Conservation (phyloP, 208 protist genomes). For the Trypanosoma scelopori region DNA sequence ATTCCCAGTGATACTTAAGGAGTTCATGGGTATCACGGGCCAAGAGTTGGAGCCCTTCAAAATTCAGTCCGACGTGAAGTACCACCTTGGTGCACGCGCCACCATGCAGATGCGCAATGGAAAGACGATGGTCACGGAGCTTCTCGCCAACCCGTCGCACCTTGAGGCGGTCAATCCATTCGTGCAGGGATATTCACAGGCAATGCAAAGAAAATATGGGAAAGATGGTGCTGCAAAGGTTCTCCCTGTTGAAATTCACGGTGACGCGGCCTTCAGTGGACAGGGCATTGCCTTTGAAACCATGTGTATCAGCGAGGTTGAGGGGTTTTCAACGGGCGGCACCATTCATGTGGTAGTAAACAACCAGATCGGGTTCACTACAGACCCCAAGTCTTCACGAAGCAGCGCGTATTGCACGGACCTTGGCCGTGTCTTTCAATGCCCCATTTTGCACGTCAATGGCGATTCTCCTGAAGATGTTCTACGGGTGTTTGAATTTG, state of each 20-base stretch:
- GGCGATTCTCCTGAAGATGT: slow-evolving; percentile 96
- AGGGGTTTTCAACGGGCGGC: slow-evolving; percentile 94
- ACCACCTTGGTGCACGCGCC: slow-evolving; percentile 95
- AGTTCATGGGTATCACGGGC: slow-evolving; percentile 84
- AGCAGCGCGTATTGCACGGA: slow-evolving; percentile 98
- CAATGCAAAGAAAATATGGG: slow-evolving; percentile 87
- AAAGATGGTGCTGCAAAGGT: slow-evolving; percentile 60
- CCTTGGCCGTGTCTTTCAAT: slow-evolving; percentile 93
- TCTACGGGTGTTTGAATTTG: slow-evolving; percentile 87
- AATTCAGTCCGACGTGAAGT: slow-evolving; percentile 98
- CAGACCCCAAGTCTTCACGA: slow-evolving; percentile 94
- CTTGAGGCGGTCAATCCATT: slow-evolving; percentile 99
- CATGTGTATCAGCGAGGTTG: slow-evolving; percentile 93
- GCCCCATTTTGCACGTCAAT: slow-evolving; percentile 98
- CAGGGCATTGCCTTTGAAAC: slow-evolving; percentile 98
- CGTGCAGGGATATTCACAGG: slow-evolving; percentile 96
- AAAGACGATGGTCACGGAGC: slow-evolving; percentile 92
- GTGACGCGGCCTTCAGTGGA: slow-evolving; percentile 98
- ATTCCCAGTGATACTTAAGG: slow-evolving; percentile 88
- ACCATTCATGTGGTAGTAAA: slow-evolving; percentile 99
- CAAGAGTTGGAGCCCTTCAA: slow-evolving; percentile 80
- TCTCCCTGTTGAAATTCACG: slow-evolving; percentile 95
- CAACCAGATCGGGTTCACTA: slow-evolving; percentile 99
- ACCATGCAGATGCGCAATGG: slow-evolving; percentile 72
- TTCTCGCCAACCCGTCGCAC: slow-evolving; percentile 98